phyloP scores from a whole-genome alignment of 352 stramenopile species.

The Pythium aquatile region DNA sequence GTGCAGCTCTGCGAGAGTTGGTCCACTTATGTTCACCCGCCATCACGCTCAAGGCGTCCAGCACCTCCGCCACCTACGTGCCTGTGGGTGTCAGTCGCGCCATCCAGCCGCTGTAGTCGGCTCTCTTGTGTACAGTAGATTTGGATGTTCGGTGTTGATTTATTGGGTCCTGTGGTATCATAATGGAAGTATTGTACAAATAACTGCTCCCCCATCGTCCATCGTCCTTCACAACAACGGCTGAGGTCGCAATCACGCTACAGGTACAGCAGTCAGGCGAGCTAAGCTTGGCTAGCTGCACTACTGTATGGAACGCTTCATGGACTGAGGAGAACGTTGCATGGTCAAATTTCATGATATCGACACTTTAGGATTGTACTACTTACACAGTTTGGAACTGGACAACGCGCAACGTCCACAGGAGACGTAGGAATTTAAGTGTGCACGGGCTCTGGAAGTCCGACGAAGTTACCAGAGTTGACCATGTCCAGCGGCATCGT shows the following conservation, averaged over 20 bases:
- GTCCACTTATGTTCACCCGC: slow-evolving; percentile 27
- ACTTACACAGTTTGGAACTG: not conserved
- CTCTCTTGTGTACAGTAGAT: not conserved
- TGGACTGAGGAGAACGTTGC: too few relatives aligned
- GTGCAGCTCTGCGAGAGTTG: slow-evolving; percentile 41
- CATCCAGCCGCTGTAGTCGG: slow-evolving; percentile 46
- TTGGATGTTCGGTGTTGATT: slow-evolving; percentile 1
- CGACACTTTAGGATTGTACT: not conserved
- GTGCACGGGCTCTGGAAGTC: slow-evolving; percentile 18
- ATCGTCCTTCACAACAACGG: too few relatives aligned
- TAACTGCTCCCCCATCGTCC: too few relatives aligned
- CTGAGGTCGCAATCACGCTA: too few relatives aligned
- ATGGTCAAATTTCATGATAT: not conserved
- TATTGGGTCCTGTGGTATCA: not conserved
- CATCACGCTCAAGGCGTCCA: slow-evolving; percentile 33
- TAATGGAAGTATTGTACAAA: not conserved
- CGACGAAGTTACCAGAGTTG: slow-evolving; percentile 9
- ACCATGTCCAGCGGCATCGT: slow-evolving; percentile 14
- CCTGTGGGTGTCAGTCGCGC: slow-evolving; percentile 52
- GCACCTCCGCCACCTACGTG: slow-evolving; percentile 22
- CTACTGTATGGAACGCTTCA: too few relatives aligned
- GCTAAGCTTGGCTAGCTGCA: too few relatives aligned
- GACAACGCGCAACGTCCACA: not conserved
- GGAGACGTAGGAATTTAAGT: not conserved
- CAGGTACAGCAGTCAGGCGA: too few relatives aligned